Base-by-base conservation (phyloP, 805 yeast species). In the Yamadazyma nakazawae region DNA sequence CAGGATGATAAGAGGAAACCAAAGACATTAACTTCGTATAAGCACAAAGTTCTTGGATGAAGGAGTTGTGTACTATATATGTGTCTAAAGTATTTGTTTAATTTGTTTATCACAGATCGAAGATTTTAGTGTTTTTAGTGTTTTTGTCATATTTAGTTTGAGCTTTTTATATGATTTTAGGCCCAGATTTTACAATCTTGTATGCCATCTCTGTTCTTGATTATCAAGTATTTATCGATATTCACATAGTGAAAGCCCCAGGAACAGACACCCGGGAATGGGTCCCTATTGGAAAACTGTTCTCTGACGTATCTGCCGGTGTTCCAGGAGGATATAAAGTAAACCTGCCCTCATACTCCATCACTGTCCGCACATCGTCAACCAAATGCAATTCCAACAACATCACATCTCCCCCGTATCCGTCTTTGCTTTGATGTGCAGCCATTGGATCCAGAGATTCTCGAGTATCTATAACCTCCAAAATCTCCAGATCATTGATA, bases 321-420 rank as follows among this genome's bases (percentile, higher is more conserved):
- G 45, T 42, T 11, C 18, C 41, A 8, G 31, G 47, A 32, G 45
- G 49, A 7, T 19, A 39, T 5, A 39, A 18, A 5, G 25, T 43
- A n/a, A 43, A 26, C 28, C 36, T 13, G 25, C 38, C 30, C 13
- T 40, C 44, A 30, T 47, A 47, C 14, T 38, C 32, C 46, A 52
- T 39, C 2, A 52, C 43, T 9, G 46, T 41, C 30, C 42, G 40
- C 3, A 52, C 46, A 18, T 40, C 39, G 12, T 43, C 42, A 2
- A 48, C 25, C 19, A 52, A 25, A 32, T 70, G 61, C 16, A 72
- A 48, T 2, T 59, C 50, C 17, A 69, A 19, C 31, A 72, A 53
- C 35, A 47, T 47, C 8, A 71, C 74, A 37, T 67, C 65, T 2
- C 76, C 76, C 42, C 58, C 63, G 53, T 64, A 71, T 2, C 76